Percentiles rank a stretch among this genome's conserved stretches.
Evolutionary conservation across 2,329 filamentous ascomycete species (phyloP).

Genomic region (Talaromyces sp.): DNA sequence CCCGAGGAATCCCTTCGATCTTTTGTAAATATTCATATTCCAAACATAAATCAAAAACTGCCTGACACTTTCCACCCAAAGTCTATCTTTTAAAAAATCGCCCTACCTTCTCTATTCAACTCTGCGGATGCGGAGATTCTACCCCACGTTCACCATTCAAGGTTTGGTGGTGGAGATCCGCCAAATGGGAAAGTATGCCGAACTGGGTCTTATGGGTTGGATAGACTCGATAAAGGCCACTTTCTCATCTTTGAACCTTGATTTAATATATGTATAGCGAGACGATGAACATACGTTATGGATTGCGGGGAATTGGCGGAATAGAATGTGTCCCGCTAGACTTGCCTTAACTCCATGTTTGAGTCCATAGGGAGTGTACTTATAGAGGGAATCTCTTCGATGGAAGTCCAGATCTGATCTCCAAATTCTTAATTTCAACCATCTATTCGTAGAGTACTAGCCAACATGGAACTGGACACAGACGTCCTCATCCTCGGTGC

Average conservation of each 20-base stretch:
- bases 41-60: background rate
- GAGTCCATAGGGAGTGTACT: background rate
- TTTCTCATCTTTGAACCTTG: background rate
- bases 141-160: background rate
- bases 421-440: background rate
- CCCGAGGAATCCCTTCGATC: background rate
- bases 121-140: background rate
- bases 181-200: constrained; percentile 2
- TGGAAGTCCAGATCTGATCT: background rate
- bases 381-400: background rate
- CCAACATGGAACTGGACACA: constrained; percentile 19
- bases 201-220: background rate
- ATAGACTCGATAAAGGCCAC: too few species aligned
- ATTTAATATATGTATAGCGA: background rate
- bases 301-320: background rate
- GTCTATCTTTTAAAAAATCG: background rate
- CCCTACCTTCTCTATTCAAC: background rate
- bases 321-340: background rate
- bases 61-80: background rate
- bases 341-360: background rate
- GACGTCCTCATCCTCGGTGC: constrained; percentile 52
- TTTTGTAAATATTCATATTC: background rate
- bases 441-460: background rate
- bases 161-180: background rate
- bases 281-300: background rate